These are phyloP conservation scores for Platanthera guangdongensis DNA, from an alignment of 106 monocot species.

Conservation along the genomic window DNA sequence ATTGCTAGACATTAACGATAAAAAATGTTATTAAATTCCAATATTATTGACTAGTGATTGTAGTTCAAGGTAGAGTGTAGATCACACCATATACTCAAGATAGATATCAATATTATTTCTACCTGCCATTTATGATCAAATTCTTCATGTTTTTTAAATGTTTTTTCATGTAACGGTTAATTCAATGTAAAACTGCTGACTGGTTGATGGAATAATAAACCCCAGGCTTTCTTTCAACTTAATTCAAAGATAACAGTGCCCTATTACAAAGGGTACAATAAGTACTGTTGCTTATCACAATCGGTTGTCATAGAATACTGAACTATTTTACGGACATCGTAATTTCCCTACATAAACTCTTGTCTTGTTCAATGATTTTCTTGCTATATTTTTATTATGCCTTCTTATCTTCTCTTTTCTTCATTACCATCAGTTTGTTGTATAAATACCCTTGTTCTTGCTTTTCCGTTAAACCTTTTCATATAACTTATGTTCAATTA, in stretches of 20 bases:
- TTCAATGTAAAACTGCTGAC: neutral
- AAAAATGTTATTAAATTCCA: neutral
- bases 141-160: neutral
- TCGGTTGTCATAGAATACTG: too few relatives aligned
- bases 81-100: neutral
- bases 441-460: too few relatives aligned
- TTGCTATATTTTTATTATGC: neutral
- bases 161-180: neutral
- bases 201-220: too few relatives aligned
- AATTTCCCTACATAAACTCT: neutral
- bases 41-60: neutral
- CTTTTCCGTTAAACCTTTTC: too few relatives aligned
- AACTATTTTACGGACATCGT: too few relatives aligned
- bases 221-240: too few relatives aligned
- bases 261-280: too few relatives aligned
- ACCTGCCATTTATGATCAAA: neutral
- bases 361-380: neutral
- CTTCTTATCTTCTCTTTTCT: neutral
- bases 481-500: too few relatives aligned
- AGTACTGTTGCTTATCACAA: too few relatives aligned
- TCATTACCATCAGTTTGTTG: too few relatives aligned
- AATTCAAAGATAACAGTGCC: too few relatives aligned
- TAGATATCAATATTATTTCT: neutral
- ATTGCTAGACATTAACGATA: neutral
- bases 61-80: neutral